Conservation (phyloP, 2,329 filamentous ascomycete species). For the Ascosphaera apis region DNA sequence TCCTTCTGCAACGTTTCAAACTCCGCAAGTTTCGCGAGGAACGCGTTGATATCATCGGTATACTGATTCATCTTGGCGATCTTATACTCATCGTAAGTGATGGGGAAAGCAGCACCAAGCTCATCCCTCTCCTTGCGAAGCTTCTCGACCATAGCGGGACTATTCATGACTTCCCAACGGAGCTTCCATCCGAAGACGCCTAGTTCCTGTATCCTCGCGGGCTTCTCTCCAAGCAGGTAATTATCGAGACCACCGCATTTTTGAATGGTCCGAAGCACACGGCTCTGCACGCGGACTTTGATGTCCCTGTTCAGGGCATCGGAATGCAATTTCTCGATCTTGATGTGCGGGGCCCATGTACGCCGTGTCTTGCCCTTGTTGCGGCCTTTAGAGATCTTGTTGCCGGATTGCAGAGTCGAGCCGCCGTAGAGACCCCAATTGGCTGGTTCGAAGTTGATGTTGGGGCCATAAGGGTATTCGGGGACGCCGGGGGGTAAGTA, state of each 20-base stretch:
- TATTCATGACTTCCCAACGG: conserved; percentile 77
- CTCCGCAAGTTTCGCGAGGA: too few species aligned
- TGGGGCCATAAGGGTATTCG: conserved; percentile 24
- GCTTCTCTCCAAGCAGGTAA: conserved; percentile 66
- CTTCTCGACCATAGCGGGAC: conserved; percentile 37
- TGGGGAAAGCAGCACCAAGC: conserved; percentile 36
- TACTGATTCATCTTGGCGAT: conserved; percentile 22
- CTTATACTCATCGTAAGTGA: conserved; percentile 12
- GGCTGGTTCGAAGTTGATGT: conserved; percentile 21
- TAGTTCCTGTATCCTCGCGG: conserved; percentile 57
- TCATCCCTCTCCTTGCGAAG: conserved; percentile 41
- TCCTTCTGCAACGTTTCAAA: too few species aligned
- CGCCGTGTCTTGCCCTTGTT: conserved; percentile 27
- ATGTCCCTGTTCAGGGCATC: conserved; percentile 20
- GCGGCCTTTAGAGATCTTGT: conserved; percentile 26
- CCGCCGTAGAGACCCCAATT: conserved; percentile 26
- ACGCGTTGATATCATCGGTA: conserved; percentile 16
- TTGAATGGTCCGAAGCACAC: conserved; percentile 36
- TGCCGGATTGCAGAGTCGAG: conserved; percentile 23
- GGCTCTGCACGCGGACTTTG: conserved; percentile 23
- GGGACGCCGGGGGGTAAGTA: conserved; percentile 19
- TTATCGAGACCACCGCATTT: conserved; percentile 77
- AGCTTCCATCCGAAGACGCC: conserved; percentile 79
- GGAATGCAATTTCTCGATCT: conserved; percentile 23
- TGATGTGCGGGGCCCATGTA: conserved; percentile 26